Base-by-base conservation (phyloP, 2,329 filamentous ascomycete species). In the Verticillium nonalfalfae region DNA sequence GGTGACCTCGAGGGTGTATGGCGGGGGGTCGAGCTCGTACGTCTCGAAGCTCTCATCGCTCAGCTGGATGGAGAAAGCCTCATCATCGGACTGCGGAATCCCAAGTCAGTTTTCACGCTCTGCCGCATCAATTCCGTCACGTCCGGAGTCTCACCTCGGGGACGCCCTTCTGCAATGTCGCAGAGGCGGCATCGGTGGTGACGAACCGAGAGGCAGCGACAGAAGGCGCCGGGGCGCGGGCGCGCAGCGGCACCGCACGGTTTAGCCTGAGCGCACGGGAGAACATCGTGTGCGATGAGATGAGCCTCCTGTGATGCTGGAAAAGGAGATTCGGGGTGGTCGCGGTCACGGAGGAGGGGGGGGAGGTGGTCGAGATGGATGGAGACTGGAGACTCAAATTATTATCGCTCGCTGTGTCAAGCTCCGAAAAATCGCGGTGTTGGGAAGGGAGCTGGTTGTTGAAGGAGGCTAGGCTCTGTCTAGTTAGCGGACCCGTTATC, bases 1-100 rank as follows among this genome's bases (percentile, higher is more conserved):
- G 73, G 94, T 98, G 67, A 93, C 91, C 72, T 96, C 84, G 70
- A 99, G 81, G 66, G 91, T 93, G 85, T 97, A 97, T 62, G 92
- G 83, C 68, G 95, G 95, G 70, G 94, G 93, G 81, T 99, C 95
- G 75, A 99, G 87, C 84, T 97, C 93, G 82, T 98, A 99, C 62
- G 95, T 97, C 86, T 99, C 95, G 82, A 98, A 99, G 82, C 91
- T 94, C 89, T 98, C 94, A 77, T 97, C 92, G 76, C 92, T 96
- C 76, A 99, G 90, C 73, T 87, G 90, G 76, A 99, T 87, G 73
- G 89, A 86, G 83, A 99, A 98, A 68, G 88, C 87, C 85, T 96
- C 90, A 73, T 97, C 92, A 77, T 97, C 93, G 78, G 93, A 90
- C 93, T 96, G 74, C 60, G 68, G 59, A 4, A 66, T 4, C 21